Percentiles rank a stretch among this genome's conserved stretches.
phyloP scores from a whole-genome alignment of 345 rosid species.

The Eucalyptus erythrocorys region DNA sequence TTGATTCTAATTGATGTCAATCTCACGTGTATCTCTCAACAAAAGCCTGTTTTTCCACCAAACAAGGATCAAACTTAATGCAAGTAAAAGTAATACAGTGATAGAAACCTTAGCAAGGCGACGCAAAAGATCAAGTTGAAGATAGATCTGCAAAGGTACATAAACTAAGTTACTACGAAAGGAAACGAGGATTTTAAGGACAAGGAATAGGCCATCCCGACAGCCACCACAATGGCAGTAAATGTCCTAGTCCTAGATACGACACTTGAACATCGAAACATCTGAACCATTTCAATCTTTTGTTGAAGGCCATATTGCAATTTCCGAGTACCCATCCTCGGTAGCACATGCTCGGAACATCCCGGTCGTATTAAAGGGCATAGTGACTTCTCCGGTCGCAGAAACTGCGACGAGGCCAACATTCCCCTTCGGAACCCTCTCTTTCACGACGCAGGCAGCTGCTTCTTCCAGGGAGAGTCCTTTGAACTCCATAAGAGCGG shows the following conservation, averaged over 20 bases:
- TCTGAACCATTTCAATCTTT: background rate
- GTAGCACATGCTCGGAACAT: constrained; percentile 97
- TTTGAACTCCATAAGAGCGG: constrained; percentile 90
- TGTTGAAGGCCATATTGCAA: constrained; percentile 49
- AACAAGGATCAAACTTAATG: background rate
- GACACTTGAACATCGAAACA: background rate
- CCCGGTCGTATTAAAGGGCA: constrained; percentile 76
- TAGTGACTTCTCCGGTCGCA: constrained; percentile 73
- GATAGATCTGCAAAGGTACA: background rate
- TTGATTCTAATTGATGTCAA: too few species aligned
- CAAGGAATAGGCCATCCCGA: background rate
- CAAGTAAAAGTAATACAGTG: background rate
- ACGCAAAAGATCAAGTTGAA: background rate
- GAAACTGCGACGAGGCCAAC: constrained; percentile 88
- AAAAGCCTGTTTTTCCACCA: background rate
- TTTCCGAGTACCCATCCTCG: constrained; percentile 63
- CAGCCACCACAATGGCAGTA: background rate
- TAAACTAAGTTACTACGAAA: background rate
- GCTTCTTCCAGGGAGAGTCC: constrained; percentile 76
- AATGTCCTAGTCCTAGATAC: background rate
- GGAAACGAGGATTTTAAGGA: background rate
- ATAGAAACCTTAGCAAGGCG: background rate
- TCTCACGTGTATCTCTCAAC: too few species aligned
- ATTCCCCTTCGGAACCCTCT: constrained; percentile 42
- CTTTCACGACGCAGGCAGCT: constrained; percentile 48